phyloP scores from a whole-genome alignment of 2,329 filamentous ascomycete genomes.

The Colletotrichum liriopes region DNA sequence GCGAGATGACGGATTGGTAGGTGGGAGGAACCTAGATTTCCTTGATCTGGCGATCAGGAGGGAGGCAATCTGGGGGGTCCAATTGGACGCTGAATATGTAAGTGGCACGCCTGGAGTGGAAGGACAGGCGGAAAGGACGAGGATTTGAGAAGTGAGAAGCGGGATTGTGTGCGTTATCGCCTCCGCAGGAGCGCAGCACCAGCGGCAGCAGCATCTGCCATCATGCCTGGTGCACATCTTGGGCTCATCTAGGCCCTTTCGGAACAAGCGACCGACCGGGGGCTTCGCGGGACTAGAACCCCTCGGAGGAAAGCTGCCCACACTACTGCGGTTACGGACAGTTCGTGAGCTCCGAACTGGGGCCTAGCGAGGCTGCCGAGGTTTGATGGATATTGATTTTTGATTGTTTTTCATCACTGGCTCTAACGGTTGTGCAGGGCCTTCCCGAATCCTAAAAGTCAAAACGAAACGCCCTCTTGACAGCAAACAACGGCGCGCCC shows the following conservation, averaged over 20 bases:
- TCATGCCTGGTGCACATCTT: slow-evolving; percentile 4
- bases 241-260: slow-evolving; percentile 20
- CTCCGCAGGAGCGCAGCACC: slow-evolving; percentile 11
- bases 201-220: background rate
- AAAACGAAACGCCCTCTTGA: background rate
- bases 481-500: background rate
- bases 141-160: background rate
- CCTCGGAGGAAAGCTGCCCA: slow-evolving; percentile 6
- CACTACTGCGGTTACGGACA: slow-evolving; percentile 16
- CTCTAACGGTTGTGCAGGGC: slow-evolving; percentile 8
- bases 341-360: slow-evolving; percentile 2
- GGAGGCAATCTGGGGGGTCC: slow-evolving; percentile 1
- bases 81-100: slow-evolving; percentile 14
- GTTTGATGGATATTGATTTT: slow-evolving; percentile 11
- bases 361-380: background rate
- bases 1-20: slow-evolving; percentile 24
- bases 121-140: background rate
- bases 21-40: slow-evolving; percentile 9
- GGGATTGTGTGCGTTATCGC: slow-evolving; percentile 11
- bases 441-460: background rate
- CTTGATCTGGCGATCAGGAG: slow-evolving; percentile 12
- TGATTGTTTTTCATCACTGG: slow-evolving; percentile 5
- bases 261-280: slow-evolving; percentile 29
- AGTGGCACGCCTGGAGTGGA: slow-evolving; percentile 10
- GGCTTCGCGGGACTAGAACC: slow-evolving; percentile 11